phyloP scores from a whole-genome alignment of 2,329 filamentous ascomycete genomes.

The Aspergillus oerlinghausenensis region DNA sequence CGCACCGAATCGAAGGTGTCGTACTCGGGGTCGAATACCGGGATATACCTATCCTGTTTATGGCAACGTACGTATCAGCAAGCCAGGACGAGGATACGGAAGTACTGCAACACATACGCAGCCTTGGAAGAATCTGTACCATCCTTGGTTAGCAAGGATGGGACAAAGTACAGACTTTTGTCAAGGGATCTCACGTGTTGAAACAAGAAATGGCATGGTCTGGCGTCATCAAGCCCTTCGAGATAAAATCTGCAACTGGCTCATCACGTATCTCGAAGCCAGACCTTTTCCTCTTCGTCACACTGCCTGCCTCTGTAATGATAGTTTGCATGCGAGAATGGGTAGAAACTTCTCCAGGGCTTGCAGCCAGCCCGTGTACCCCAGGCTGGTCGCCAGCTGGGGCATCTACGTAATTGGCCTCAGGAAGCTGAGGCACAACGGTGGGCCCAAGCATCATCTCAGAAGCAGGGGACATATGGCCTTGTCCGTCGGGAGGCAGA shows the following conservation, averaged over 20 bases:
- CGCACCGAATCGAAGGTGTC: constrained; percentile 47
- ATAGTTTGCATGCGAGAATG: background rate
- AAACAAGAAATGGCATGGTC: constrained; percentile 33
- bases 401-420: background rate
- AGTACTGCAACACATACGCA: constrained; percentile 22
- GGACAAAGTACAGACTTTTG: background rate
- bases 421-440: background rate
- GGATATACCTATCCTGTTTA: constrained; percentile 44
- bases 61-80: background rate
- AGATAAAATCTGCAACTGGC: constrained; percentile 33
- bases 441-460: background rate
- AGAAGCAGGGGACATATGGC: background rate
- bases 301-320: constrained; percentile 5
- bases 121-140: constrained; percentile 33
- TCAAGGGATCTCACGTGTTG: constrained; percentile 12
- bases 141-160: background rate
- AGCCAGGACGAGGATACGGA: background rate
- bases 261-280: constrained; percentile 31
- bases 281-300: constrained; percentile 25
- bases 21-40: constrained; percentile 43
- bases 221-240: constrained; percentile 29
- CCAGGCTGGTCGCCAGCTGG: background rate
- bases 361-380: background rate
- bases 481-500: background rate
- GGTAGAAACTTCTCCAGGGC: background rate